Percentiles rank a stretch among this genome's conserved stretches.
Evolutionary conservation across 345 rosid genomes (phyloP).

Genomic region (Tarenaya hassleriana): DNA sequence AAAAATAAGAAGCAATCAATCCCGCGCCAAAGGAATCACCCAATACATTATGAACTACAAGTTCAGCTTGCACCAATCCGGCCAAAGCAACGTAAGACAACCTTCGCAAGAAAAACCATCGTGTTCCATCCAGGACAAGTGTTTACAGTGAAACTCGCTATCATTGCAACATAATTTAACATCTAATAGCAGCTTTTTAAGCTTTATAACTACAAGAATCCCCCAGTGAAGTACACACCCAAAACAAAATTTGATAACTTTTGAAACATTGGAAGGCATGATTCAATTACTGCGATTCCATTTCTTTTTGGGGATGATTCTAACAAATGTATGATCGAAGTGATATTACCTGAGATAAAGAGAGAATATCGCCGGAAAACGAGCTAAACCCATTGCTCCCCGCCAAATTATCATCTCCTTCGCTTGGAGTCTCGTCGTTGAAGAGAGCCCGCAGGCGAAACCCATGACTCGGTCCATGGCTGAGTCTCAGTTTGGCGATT

Average conservation of each 20-base stretch:
- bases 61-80: slow-evolving; percentile 10
- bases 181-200: too few species aligned
- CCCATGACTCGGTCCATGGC: slow-evolving; percentile 26
- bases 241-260: background rate
- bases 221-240: background rate
- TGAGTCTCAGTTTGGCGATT: slow-evolving; percentile 41
- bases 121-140: background rate
- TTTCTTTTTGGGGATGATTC: background rate
- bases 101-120: slow-evolving; percentile 3
- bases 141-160: background rate
- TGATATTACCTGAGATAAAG: slow-evolving; percentile 47
- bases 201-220: too few species aligned
- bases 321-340: background rate
- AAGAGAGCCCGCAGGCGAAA: slow-evolving; percentile 42
- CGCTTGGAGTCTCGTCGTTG: slow-evolving; percentile 34
- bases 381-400: slow-evolving; percentile 34
- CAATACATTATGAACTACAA: slow-evolving; percentile 22
- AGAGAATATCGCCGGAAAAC: slow-evolving; percentile 39
- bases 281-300: too few species aligned
- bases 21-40: slow-evolving; percentile 29
- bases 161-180: too few species aligned
- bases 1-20: slow-evolving; percentile 35
- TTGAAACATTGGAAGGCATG: background rate
- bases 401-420: slow-evolving; percentile 38
- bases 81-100: slow-evolving; percentile 15